Evolutionary conservation across 2,329 filamentous ascomycete species (phyloP).

Genomic region (Verticillium zaregamsianum): DNA sequence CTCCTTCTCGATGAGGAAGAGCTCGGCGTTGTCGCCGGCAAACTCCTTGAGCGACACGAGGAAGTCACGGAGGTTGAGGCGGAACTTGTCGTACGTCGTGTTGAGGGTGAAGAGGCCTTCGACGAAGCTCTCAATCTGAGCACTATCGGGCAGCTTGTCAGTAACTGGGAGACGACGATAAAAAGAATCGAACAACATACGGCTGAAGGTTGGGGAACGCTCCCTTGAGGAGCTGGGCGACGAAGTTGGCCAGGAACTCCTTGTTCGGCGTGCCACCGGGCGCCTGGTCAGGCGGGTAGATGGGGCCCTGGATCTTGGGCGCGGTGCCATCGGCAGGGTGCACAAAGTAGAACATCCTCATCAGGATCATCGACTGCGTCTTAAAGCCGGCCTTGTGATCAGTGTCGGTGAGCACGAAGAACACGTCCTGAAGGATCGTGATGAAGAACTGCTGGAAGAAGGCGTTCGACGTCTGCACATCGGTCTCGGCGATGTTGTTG

Average conservation of each 20-base stretch:
- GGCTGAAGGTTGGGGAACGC: slow-evolving; percentile 91
- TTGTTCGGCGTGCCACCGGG: slow-evolving; percentile 79
- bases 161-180: slow-evolving; percentile 11
- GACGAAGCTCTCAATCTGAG: slow-evolving; percentile 87
- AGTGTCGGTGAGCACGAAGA: slow-evolving; percentile 95
- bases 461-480: slow-evolving; percentile 77
- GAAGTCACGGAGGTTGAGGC: slow-evolving; percentile 93
- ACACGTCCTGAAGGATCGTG: slow-evolving; percentile 92
- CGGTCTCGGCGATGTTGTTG: slow-evolving; percentile 93
- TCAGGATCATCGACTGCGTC: slow-evolving; percentile 88
- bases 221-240: slow-evolving; percentile 76
- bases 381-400: slow-evolving; percentile 99
- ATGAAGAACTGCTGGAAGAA: slow-evolving; percentile 99
- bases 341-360: slow-evolving; percentile 96
- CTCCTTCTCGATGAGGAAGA: slow-evolving; percentile 93
- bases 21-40: slow-evolving; percentile 87
- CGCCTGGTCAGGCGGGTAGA: slow-evolving; percentile 83
- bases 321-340: slow-evolving; percentile 62
- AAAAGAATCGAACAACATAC: slow-evolving; percentile 48
- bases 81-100: slow-evolving; percentile 89
- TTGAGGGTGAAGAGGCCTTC: slow-evolving; percentile 85
- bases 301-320: slow-evolving; percentile 87
- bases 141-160: slow-evolving; percentile 47
- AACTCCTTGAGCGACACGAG: slow-evolving; percentile 97
- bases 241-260: slow-evolving; percentile 86